These are phyloP conservation scores for Paraconiothyrium sp. DNA, from an alignment of 2,329 filamentous ascomycete species.

Conservation along the genomic window DNA sequence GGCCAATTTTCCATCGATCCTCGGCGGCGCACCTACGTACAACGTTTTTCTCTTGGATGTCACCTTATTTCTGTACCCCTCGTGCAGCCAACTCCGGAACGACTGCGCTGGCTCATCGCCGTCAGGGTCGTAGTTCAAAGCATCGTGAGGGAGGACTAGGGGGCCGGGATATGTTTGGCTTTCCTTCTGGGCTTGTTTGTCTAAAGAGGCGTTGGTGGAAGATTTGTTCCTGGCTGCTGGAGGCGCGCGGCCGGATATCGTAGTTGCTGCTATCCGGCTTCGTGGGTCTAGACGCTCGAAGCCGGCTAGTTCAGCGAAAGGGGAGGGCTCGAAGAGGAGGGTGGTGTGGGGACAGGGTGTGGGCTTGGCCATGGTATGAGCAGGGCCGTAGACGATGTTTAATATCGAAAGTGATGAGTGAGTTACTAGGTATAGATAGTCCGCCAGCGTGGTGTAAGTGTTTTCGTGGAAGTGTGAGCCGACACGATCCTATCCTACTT, in stretches of 20 bases:
- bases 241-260: constrained; percentile 23
- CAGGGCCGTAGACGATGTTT: not conserved
- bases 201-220: not conserved
- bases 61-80: constrained; percentile 58
- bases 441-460: not conserved
- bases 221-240: constrained; percentile 11
- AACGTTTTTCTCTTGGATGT: constrained; percentile 59
- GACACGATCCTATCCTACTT: too few species aligned
- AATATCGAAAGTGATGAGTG: not conserved
- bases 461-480: not conserved
- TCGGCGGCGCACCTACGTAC: constrained; percentile 63
- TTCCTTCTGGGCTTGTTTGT: constrained; percentile 10
- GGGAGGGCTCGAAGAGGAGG: constrained; percentile 39
- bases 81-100: constrained; percentile 61
- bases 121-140: constrained; percentile 62
- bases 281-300: constrained; percentile 41
- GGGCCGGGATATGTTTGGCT: constrained; percentile 63
- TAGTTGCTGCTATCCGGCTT: constrained; percentile 35
- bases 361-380: not conserved
- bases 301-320: constrained; percentile 46
- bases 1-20: constrained; percentile 46
- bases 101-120: constrained; percentile 60
- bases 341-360: constrained; percentile 18
- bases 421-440: not conserved
- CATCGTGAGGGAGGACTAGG: constrained; percentile 68